Evolutionary conservation across 2,329 filamentous ascomycete genomes (phyloP), one percentile per base, ranked within the genome.

Genomic region (Colletotrichum zoysiae): DNA sequence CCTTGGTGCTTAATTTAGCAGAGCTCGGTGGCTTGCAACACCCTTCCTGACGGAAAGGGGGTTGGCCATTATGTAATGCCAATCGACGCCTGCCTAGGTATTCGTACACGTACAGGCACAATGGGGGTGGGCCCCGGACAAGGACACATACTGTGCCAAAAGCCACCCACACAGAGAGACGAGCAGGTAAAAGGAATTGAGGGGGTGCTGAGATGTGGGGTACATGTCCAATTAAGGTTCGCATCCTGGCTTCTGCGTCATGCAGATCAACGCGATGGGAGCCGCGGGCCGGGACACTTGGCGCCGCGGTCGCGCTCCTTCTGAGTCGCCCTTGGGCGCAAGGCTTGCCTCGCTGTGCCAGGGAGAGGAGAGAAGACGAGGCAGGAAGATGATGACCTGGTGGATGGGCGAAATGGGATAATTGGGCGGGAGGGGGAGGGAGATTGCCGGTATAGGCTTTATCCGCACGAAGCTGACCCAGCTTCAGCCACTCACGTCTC

Each of bases 151-250:
- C 18, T 16, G 14, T 5, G 1, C 40, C 7, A n/a, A 51, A 6
- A 46, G 33, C 50, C 50, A 70, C 35, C 57, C 60, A 71, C 56
- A 55, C 14, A 48, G 20, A 11, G 48, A 44, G 51, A 55, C 50
- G 59, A 68, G 55, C 65, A 62, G 69, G n/a, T 23, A 55, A 59
- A 53, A 50, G 56, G 20, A 40, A 18, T 40, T 56, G 1, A 18
- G 30, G 9, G 30, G 26, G 50, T 67, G 48, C 14, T 11, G 42
- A 46, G 57, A 6, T 69, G 69, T 71, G 69, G 70, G 70, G 67
- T 53, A 70, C 67, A 70, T 65, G 60, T 66, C 67, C 70, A 50
- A 66, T 73, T 73, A 73, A 73, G 67, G 70, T 73, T 73, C 70
- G 61, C 48, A 73, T 62, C 70, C 70, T 73, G 60, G 70, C 70